Base-by-base conservation (phyloP, 257 asterid genomes). In the Scutellaria barbata region DNA sequence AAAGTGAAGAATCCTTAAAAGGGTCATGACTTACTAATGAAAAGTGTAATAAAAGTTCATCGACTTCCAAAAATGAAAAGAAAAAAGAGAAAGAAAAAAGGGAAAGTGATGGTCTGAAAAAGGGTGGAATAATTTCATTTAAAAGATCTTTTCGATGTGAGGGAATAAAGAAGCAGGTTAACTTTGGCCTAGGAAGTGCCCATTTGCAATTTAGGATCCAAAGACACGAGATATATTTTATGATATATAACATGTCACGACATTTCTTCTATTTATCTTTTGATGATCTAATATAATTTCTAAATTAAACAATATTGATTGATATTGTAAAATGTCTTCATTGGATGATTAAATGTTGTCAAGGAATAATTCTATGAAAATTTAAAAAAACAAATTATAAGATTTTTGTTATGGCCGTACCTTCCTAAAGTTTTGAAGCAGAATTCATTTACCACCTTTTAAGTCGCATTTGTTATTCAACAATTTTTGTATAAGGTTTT, bases 31-130 rank as follows among this genome's bases (percentile, higher is more conserved):
- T 10, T 5, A 17, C 12, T 37, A 64, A 57, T 40, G 20, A 43
- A 73, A 73, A 63, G 76, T n/a, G 80, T 17, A 6, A 48, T 25
- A 71, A 79, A 79, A 71, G 83, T 66, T 58, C 68, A 59, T 69
- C 52, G 67, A 51, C 74, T 79, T 57, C 70, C 13, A 52, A 63
- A 51, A 48, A 14, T 11, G 7, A 35, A 20, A 9, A 35, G 40
- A 7, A 9, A 20, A 69, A 42, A 43, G 10, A 12, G n/a, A 11
- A 7, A 45, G 10, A 11, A 33, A 25, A 55, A 30, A 54, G 61
- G 11, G 5, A 10, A 20, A 9, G 16, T 14, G 41, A 13, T 8
- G 35, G 53, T 68, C 60, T 52, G 74, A 47, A 69, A 73, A 79
- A 63, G 79, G 47, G 48, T 33, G 80, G 77, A 79, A 79, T 58